Evolutionary conservation across 192 early-diverging fungal species (phyloP), one percentile per base, ranked within the genome.

Genomic region (Bifiguratus adelaidae): DNA sequence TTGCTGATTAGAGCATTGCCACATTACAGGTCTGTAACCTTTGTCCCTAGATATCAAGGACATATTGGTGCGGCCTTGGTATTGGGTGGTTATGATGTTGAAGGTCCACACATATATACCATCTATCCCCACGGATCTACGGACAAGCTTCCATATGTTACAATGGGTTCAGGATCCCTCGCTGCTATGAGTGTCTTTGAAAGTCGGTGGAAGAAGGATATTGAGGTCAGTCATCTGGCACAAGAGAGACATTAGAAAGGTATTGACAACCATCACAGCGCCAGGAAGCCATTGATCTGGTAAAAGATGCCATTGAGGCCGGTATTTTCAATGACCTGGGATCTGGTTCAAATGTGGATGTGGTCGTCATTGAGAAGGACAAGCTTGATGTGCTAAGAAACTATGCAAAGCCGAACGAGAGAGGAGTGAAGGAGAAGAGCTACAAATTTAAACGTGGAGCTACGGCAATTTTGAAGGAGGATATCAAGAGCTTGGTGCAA

Each of bases 241-340:
- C 21, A 1, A 38, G 7, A 38, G 15, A 12, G 18, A 51, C 32
- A 15, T 15, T 15, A 41, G 15, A n/a, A 3, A 41, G 36, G 28
- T 34, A 9, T 46, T 41, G 18, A 35, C 20, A 29, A 9, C 13
- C 16, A 25, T 32, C 27, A 37, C 63, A 91, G 81, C 76, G 89
- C 41, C 81, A 95, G 27, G 89, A 91, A 35, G 95, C 84, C 6
- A 81, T 96, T 44, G 77, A 84, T 22, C 44, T 99, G 42, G 95
- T 96, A 7, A 82, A 85, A 46, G 86, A 94, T 41, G 91, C 93
- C 36, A 91, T 99, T 60, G 82, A 88, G 62, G 85, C 93, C 11
- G 95, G 95, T 81, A 91, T 99, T 49, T 99, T 99, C 71, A 96
- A 99, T 68, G 95, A 99, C 63, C 61, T 96, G 26, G 95, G 95